These are phyloP conservation scores for Metarhizium sp. DNA, from an alignment of 2,329 filamentous ascomycete genomes.

Conservation along the genomic window DNA sequence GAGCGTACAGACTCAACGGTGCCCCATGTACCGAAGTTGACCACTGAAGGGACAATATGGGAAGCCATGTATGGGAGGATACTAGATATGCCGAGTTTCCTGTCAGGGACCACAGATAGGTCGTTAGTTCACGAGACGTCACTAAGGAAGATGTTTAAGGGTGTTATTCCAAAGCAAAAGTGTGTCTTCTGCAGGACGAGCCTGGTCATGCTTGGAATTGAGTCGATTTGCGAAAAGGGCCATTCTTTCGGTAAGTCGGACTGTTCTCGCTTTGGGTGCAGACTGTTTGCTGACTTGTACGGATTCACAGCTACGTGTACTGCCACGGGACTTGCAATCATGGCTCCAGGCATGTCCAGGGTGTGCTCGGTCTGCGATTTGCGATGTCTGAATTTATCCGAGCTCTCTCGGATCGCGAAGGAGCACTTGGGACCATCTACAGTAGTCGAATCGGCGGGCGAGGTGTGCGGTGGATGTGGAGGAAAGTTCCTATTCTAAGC, in stretches of 20 bases:
- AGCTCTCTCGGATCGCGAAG: conserved; percentile 26
- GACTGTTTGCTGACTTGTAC: not conserved
- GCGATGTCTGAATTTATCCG: conserved; percentile 36
- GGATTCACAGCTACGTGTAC: conserved; percentile 37
- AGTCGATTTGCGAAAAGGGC: conserved; percentile 28
- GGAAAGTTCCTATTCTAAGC: conserved; percentile 29
- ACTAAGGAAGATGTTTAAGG: conserved; percentile 29
- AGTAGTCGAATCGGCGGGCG: conserved; percentile 20
- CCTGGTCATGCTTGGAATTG: conserved; percentile 22
- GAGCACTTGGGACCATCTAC: conserved; percentile 19
- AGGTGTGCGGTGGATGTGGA: conserved; percentile 30
- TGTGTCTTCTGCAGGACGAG: conserved; percentile 39
- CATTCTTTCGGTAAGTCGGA: conserved; percentile 29
- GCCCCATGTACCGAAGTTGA: conserved; percentile 18
- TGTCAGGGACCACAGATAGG: conserved; percentile 14
- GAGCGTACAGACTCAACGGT: conserved; percentile 1
- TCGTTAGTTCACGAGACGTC: conserved; percentile 10
- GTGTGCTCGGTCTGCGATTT: conserved; percentile 46
- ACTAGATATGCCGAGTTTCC: conserved; percentile 32
- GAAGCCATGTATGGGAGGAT: conserved; percentile 51
- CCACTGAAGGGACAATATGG: conserved; percentile 47
- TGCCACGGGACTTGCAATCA: conserved; percentile 43
- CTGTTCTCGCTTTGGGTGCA: not conserved
- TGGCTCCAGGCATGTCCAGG: conserved; percentile 42
- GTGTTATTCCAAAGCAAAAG: conserved; percentile 23